These are phyloP conservation scores for Fomitopsis schrenkii DNA, from an alignment of 1,284 basidiomycete species.

Conservation along the genomic window DNA sequence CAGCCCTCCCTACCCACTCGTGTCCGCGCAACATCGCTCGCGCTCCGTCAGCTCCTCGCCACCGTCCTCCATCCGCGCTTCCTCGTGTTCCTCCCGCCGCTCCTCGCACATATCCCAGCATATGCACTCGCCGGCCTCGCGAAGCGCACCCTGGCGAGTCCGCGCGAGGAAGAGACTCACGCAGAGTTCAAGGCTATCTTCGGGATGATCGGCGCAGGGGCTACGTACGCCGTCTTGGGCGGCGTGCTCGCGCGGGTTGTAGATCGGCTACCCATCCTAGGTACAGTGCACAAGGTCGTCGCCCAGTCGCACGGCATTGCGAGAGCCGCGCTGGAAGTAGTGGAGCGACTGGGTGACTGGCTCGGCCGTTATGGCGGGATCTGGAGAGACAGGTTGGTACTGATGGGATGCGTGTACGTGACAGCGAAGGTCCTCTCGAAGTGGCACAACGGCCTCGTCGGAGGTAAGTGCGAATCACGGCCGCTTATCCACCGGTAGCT, in stretches of 20 bases:
- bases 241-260: conserved; percentile 8
- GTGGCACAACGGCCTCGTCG: conserved; percentile 44
- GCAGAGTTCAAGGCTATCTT: conserved; percentile 91
- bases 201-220: conserved; percentile 63
- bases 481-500: neutral
- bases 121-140: conserved; percentile 75
- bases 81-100: conserved; percentile 81
- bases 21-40: conserved; percentile 66
- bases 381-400: neutral
- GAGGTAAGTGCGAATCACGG: conserved; percentile 25
- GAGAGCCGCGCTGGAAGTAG: neutral
- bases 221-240: conserved; percentile 35
- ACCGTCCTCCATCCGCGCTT: conserved; percentile 68
- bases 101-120: conserved; percentile 76
- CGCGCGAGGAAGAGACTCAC: conserved; percentile 76
- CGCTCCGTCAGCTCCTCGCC: conserved; percentile 71
- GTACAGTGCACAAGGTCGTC: neutral
- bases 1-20: conserved; percentile 47
- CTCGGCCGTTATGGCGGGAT: neutral
- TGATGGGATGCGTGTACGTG: conserved; percentile 20
- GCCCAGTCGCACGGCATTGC: neutral
- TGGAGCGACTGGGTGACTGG: neutral
- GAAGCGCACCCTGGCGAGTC: conserved; percentile 63
- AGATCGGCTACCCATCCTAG: neutral
- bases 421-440: conserved; percentile 34